phyloP scores from a whole-genome alignment of 139 green algal species.

The Chlamydomonas incerta region DNA sequence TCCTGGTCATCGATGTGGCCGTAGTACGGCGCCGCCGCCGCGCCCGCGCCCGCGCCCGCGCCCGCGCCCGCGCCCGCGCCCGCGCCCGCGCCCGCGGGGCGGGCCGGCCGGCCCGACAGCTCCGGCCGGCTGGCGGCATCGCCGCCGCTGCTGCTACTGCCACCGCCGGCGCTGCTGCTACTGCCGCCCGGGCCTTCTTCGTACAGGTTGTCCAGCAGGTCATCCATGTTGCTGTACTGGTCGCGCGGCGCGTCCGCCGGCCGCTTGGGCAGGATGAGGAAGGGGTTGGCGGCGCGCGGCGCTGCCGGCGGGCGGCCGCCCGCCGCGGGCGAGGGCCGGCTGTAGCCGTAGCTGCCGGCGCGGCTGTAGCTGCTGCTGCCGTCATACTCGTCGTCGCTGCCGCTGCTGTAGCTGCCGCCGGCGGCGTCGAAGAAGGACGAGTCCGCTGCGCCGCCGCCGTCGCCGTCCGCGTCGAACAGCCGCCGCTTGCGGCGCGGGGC shows the following conservation, averaged over 20 bases:
- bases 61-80: too few species aligned
- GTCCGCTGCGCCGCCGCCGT: neutral
- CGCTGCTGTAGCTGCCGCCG: neutral
- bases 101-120: neutral
- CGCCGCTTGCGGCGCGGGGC: slow-evolving; percentile 10
- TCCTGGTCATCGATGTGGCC: neutral
- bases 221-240: neutral
- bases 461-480: neutral
- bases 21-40: neutral
- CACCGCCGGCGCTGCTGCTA: too few species aligned
- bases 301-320: neutral
- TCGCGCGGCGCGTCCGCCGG: neutral
- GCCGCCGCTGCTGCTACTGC: neutral
- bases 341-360: neutral
- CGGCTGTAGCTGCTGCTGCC: neutral
- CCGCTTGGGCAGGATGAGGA: slow-evolving; percentile 1
- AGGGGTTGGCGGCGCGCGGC: slow-evolving; percentile 15
- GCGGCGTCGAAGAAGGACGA: neutral
- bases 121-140: too few species aligned
- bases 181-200: neutral
- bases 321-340: neutral
- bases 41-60: too few species aligned
- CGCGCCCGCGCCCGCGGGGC: too few species aligned
- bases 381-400: neutral
- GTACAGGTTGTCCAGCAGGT: neutral